Conservation (phyloP, 345 rosid species). For the Salix caprea region DNA sequence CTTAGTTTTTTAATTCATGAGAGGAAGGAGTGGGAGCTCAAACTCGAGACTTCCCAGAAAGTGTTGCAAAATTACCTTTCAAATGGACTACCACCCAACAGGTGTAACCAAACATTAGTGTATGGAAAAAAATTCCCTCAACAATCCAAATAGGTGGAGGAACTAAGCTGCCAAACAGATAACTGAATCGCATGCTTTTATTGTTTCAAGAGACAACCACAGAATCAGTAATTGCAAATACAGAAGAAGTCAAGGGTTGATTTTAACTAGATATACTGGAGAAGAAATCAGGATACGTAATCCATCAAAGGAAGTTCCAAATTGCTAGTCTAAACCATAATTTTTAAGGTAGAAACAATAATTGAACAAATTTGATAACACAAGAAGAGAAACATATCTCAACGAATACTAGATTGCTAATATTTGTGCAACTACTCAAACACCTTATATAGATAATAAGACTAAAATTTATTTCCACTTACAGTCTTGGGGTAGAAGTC, state of each 20-base stretch:
- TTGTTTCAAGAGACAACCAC: background rate
- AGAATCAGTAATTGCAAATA: background rate
- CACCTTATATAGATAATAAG: background rate
- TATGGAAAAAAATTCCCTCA: background rate
- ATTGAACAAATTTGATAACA: background rate
- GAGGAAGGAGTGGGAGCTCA: too few species aligned
- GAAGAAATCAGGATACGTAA: background rate
- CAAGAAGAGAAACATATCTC: background rate
- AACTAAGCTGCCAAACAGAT: too few species aligned
- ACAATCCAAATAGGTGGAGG: background rate
- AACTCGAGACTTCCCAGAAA: too few species aligned
- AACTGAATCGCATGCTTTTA: background rate
- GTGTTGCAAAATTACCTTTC: too few species aligned
- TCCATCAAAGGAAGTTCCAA: background rate
- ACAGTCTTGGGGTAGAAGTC: constrained; percentile 87
- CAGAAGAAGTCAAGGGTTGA: background rate
- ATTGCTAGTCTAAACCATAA: background rate
- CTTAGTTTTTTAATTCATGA: too few species aligned
- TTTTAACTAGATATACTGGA: background rate
- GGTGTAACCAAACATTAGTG: too few species aligned
- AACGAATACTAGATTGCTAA: background rate
- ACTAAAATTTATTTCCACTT: constrained; percentile 26
- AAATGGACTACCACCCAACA: too few species aligned
- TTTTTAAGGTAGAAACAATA: background rate
- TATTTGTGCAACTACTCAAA: background rate